A percentile compares a stretch with the other conserved stretches of the same genome.
These are phyloP conservation scores for Phylloporus scabripes DNA, from an alignment of 768 basidiomycete species.

Conservation along the genomic window DNA sequence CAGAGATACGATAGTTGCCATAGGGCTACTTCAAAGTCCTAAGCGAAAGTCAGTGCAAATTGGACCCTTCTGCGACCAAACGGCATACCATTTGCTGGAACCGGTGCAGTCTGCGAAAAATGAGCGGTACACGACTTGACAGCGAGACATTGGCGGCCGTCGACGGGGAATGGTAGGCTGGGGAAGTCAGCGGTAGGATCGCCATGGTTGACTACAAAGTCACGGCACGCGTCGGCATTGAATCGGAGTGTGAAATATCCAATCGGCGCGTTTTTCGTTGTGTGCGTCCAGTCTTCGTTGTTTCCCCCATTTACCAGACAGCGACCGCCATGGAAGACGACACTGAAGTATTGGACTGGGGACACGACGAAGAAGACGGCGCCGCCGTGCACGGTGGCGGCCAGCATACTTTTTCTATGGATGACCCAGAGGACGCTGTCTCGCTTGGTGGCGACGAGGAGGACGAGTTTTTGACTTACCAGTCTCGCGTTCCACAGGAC, in stretches of 20 bases:
- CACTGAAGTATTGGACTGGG: constrained; percentile 68
- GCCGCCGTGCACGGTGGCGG: constrained; percentile 42
- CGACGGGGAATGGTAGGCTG: constrained; percentile 20
- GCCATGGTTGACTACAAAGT: constrained; percentile 22
- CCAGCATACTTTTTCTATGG: constrained; percentile 23
- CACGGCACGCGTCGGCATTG: constrained; percentile 22
- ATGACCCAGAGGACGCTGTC: constrained; percentile 56
- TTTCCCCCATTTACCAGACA: constrained; percentile 8
- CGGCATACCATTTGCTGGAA: constrained; percentile 79
- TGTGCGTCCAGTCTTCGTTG: constrained; percentile 10
- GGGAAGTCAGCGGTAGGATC: constrained; percentile 30
- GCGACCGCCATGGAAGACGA: constrained; percentile 56
- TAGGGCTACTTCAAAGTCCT: constrained; percentile 96
- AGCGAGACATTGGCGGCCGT: constrained; percentile 13
- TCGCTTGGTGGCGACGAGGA: constrained; percentile 73
- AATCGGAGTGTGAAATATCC: constrained; percentile 15
- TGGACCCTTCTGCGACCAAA: background rate
- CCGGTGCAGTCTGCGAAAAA: constrained; percentile 73
- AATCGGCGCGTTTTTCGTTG: constrained; percentile 9
- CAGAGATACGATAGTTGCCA: constrained; percentile 96
- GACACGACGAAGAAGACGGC: constrained; percentile 43
- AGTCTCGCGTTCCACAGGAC: constrained; percentile 32
- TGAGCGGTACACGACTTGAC: constrained; percentile 64
- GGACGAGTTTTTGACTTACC: constrained; percentile 49
- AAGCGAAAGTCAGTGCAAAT: constrained; percentile 3